phyloP scores from a whole-genome alignment of 2,329 filamentous ascomycete genomes.

The Colletotrichum karsti region DNA sequence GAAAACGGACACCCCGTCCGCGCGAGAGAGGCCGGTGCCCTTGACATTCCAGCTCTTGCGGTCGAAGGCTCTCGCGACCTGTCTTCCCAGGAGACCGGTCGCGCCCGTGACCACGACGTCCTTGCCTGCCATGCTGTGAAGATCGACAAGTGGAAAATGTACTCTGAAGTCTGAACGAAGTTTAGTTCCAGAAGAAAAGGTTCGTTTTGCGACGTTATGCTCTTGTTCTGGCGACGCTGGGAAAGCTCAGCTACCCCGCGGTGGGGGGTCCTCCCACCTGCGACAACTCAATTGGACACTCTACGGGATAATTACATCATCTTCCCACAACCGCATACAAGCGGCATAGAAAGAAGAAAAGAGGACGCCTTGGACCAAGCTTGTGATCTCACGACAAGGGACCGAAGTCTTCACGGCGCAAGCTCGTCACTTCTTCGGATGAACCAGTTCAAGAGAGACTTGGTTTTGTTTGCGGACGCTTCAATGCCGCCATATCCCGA shows the following conservation, averaged over 20 bases:
- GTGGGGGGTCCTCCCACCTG: constrained; percentile 10
- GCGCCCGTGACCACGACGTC: constrained; percentile 84
- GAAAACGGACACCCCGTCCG: constrained; percentile 73
- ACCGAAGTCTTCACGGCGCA: neutral
- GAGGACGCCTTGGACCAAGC: neutral
- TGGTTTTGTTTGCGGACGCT: neutral
- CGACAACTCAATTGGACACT: constrained; percentile 18
- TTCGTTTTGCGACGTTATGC: too few relatives aligned
- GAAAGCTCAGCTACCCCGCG: constrained; percentile 28
- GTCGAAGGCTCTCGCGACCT: constrained; percentile 78
- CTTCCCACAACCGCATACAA: constrained; percentile 9
- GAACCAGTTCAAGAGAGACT: too few relatives aligned
- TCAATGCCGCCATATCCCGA: neutral
- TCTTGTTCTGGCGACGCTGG: neutral
- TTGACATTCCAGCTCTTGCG: constrained; percentile 73
- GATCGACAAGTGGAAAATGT: too few relatives aligned
- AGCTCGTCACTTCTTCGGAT: neutral
- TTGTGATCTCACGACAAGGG: neutral
- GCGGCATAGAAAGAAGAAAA: neutral
- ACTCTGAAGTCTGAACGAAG: too few relatives aligned
- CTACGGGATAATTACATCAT: constrained; percentile 25
- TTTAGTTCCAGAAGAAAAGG: too few relatives aligned
- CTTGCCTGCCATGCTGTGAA: constrained; percentile 45
- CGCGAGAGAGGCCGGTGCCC: constrained; percentile 78
- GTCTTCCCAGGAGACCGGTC: constrained; percentile 82